These are phyloP conservation scores for Collybia sp. DNA, from an alignment of 768 basidiomycete species.

Conservation along the genomic window DNA sequence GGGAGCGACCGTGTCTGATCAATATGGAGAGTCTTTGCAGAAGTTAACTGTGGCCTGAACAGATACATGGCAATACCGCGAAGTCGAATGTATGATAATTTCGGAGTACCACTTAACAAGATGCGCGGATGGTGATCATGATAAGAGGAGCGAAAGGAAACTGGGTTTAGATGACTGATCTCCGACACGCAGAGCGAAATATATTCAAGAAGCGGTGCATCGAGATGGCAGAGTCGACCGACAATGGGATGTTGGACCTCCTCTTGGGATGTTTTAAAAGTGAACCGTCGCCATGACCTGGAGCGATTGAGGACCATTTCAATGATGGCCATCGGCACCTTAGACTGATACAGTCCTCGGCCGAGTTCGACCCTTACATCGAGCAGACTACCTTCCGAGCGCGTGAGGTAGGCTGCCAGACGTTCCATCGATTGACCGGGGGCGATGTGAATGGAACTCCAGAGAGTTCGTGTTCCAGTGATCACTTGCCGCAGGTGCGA, in stretches of 20 bases:
- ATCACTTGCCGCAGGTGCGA: slow-evolving; percentile 33
- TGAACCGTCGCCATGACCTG: slow-evolving; percentile 30
- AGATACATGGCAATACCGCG: slow-evolving; percentile 37
- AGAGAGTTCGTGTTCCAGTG: slow-evolving; percentile 30
- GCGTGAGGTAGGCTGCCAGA: slow-evolving; percentile 24
- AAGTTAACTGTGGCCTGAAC: slow-evolving; percentile 29
- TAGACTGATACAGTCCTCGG: slow-evolving; percentile 1
- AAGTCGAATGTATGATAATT: slow-evolving; percentile 35
- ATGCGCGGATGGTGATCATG: slow-evolving; percentile 14
- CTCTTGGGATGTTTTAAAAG: slow-evolving; percentile 23
- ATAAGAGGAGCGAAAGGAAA: slow-evolving; percentile 20
- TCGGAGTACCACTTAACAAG: slow-evolving; percentile 21
- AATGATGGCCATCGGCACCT: slow-evolving; percentile 15
- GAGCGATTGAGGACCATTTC: slow-evolving; percentile 25
- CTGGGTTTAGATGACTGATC: slow-evolving; percentile 3
- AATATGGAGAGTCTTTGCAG: slow-evolving; percentile 37
- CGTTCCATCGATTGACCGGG: slow-evolving; percentile 12
- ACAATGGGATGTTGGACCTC: slow-evolving; percentile 19
- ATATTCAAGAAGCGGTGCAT: slow-evolving; percentile 29
- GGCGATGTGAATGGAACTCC: slow-evolving; percentile 30
- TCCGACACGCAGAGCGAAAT: slow-evolving; percentile 33
- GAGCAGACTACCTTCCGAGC: slow-evolving; percentile 27
- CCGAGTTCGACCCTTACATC: slow-evolving; percentile 24
- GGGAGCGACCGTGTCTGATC: slow-evolving; percentile 34
- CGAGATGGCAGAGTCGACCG: slow-evolving; percentile 18